Conservation (phyloP, 805 yeast genomes). For the Priceomyces haplophilus region DNA sequence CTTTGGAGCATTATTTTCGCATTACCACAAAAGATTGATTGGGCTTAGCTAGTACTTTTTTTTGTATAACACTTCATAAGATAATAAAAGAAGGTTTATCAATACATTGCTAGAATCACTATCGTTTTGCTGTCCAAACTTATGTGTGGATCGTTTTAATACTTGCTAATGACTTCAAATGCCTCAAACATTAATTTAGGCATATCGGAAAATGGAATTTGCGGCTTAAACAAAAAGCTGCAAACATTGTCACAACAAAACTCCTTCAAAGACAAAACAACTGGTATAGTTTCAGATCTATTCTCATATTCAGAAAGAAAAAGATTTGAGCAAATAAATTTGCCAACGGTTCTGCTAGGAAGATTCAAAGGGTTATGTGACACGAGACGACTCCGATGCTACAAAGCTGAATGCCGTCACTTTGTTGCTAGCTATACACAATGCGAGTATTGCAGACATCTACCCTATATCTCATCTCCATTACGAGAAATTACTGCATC, state of each 20-base stretch:
- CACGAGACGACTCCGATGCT: conserved; percentile 18
- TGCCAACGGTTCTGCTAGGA: conserved; percentile 12
- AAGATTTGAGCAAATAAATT: neutral
- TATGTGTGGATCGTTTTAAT: neutral
- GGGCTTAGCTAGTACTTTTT: neutral
- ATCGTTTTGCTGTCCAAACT: neutral
- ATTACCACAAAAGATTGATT: neutral
- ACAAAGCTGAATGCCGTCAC: conserved; percentile 11
- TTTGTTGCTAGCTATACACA: neutral
- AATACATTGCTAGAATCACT: neutral
- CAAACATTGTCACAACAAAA: conserved; percentile 2
- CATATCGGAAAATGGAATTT: neutral
- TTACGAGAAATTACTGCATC: conserved; percentile 3
- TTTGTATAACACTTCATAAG: neutral
- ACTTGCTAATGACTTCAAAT: neutral
- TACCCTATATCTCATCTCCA: conserved; percentile 12
- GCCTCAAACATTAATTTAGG: neutral
- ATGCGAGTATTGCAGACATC: conserved; percentile 10
- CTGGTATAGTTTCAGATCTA: conserved; percentile 5
- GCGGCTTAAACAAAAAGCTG: neutral
- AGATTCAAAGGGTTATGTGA: conserved; percentile 20
- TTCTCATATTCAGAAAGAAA: neutral
- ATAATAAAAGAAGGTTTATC: neutral
- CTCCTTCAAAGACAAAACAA: conserved; percentile 11
- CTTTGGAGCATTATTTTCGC: neutral